Evolutionary conservation across 306 rosid genomes (phyloP).

Genomic region (Gynostemma pentaphyllum): DNA sequence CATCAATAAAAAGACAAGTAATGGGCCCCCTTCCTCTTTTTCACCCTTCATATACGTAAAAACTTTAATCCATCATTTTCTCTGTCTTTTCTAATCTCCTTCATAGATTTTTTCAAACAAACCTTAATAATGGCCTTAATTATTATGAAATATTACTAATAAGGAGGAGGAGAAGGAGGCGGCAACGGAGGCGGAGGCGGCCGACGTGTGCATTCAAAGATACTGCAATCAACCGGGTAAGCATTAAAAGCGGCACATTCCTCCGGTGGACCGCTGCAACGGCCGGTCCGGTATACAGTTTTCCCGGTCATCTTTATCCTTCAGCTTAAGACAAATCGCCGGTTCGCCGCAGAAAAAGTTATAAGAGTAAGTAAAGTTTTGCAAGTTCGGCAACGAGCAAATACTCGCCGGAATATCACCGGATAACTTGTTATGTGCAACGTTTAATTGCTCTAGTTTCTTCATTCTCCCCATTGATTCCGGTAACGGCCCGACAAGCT

Average conservation of each 20-base stretch:
- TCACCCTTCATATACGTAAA: not conserved
- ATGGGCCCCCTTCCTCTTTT: not conserved
- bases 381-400: slow-evolving; percentile 53
- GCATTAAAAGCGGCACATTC: slow-evolving; percentile 47
- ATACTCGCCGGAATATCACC: slow-evolving; percentile 51
- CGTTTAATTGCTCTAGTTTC: slow-evolving; percentile 61
- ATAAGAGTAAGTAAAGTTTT: slow-evolving; percentile 60
- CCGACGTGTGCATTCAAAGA: slow-evolving; percentile 24
- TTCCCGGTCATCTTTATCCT: slow-evolving; percentile 34
- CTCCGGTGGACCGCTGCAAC: slow-evolving; percentile 39
- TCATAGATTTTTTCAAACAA: too few relatives aligned
- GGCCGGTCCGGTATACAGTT: slow-evolving; percentile 69
- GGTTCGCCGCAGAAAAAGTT: slow-evolving; percentile 59
- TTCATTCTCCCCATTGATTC: slow-evolving; percentile 44
- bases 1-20: not conserved
- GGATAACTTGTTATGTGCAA: slow-evolving; percentile 52
- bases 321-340: slow-evolving; percentile 36
- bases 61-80: not conserved
- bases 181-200: not conserved
- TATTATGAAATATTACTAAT: not conserved
- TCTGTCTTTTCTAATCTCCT: too few relatives aligned
- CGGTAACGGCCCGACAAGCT: slow-evolving; percentile 57
- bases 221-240: slow-evolving; percentile 38
- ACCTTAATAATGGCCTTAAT: too few relatives aligned
- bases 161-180: fast-evolving